phyloP scores from a whole-genome alignment of 2,329 filamentous ascomycete genomes.

The Westerdykella ornata region DNA sequence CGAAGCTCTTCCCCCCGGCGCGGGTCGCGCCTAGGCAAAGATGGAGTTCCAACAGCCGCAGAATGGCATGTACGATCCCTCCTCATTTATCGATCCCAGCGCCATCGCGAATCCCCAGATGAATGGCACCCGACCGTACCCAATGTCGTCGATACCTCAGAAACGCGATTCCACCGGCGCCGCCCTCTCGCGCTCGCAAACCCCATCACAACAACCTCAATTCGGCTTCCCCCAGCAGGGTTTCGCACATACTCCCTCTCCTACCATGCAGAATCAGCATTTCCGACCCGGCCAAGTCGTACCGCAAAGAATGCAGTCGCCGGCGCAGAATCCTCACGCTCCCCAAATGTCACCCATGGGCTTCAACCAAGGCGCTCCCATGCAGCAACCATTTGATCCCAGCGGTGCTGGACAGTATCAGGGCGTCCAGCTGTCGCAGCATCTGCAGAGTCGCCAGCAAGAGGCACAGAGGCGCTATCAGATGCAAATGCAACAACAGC shows the following conservation, averaged over 20 bases:
- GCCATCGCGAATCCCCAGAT: slow-evolving; percentile 42
- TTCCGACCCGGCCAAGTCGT: slow-evolving; percentile 53
- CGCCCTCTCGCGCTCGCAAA: slow-evolving; percentile 89
- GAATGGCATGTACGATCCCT: slow-evolving; percentile 33
- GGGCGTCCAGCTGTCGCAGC: slow-evolving; percentile 44
- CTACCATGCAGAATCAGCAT: slow-evolving; percentile 78
- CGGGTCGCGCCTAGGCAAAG: slow-evolving; percentile 2
- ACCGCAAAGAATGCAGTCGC: slow-evolving; percentile 68
- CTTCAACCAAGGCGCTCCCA: slow-evolving; percentile 32
- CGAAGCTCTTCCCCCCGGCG: slow-evolving; percentile 1
- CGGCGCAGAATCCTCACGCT: slow-evolving; percentile 66
- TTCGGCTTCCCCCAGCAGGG: slow-evolving; percentile 59
- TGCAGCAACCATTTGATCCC: slow-evolving; percentile 37
- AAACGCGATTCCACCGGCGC: slow-evolving; percentile 84
- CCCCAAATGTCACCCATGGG: slow-evolving; percentile 38
- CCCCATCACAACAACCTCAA: slow-evolving; percentile 66
- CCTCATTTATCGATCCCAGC: slow-evolving; percentile 37
- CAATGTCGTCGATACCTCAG: slow-evolving; percentile 85
- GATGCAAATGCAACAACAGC: slow-evolving; percentile 64
- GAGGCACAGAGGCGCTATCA: slow-evolving; percentile 77
- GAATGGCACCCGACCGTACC: slow-evolving; percentile 74
- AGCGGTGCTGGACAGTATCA: slow-evolving; percentile 42
- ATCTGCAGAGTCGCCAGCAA: slow-evolving; percentile 45
- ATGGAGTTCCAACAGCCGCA: slow-evolving; percentile 36
- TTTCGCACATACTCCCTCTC: slow-evolving; percentile 87